Conservation (phyloP, 768 basidiomycete genomes). For the Calocybe cyanea region DNA sequence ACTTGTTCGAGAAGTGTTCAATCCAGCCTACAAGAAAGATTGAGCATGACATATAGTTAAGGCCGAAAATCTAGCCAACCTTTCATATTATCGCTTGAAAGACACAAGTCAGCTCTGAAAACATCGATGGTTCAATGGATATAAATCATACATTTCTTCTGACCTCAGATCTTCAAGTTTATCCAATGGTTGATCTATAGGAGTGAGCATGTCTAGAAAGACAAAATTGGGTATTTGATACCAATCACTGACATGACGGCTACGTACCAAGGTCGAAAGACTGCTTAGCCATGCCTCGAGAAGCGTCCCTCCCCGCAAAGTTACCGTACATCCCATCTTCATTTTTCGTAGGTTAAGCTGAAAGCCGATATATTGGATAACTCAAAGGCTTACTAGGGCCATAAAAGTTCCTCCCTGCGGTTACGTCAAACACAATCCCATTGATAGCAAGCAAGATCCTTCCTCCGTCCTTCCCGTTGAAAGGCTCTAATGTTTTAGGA, state of each 20-base stretch:
- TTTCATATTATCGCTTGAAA: conserved; percentile 83
- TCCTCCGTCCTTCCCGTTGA: conserved; percentile 58
- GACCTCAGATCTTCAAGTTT: conserved; percentile 71
- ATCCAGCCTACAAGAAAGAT: conserved; percentile 66
- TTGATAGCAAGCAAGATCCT: conserved; percentile 84
- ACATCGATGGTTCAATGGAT: neutral
- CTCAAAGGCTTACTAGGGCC: conserved; percentile 70
- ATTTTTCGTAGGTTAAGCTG: neutral
- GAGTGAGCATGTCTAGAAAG: conserved; percentile 79
- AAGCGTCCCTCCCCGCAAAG: conserved; percentile 96
- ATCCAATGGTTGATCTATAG: conserved; percentile 83
- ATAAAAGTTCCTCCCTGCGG: conserved; percentile 86
- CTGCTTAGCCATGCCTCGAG: conserved; percentile 96
- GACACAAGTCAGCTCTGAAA: conserved; percentile 7
- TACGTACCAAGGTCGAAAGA: conserved; percentile 85
- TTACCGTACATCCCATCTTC: conserved; percentile 95
- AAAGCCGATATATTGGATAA: neutral
- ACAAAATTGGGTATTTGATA: neutral
- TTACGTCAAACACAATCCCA: conserved; percentile 90
- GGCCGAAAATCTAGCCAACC: conserved; percentile 37
- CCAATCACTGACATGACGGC: neutral
- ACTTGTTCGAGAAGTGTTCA: conserved; percentile 90
- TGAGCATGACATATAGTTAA: neutral
- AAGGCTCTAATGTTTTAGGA: conserved; percentile 67
- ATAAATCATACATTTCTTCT: conserved; percentile 72